Evolutionary conservation across 139 green algal species (phyloP).

Genomic region (Limnomonas spitsbergensis): DNA sequence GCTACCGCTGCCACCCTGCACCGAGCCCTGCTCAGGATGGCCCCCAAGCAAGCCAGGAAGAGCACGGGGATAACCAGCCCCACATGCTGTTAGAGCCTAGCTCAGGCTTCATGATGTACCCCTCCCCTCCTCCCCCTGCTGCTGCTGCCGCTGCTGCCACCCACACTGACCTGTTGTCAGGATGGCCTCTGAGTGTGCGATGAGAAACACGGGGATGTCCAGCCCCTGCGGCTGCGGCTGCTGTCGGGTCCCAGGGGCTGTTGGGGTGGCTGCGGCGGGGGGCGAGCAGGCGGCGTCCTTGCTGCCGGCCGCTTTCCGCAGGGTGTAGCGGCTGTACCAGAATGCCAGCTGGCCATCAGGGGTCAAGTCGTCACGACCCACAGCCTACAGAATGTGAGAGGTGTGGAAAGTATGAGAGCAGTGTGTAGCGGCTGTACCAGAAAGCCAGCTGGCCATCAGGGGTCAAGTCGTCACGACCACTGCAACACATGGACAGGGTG

Average conservation of each 20-base stretch:
- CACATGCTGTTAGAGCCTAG: too few species aligned
- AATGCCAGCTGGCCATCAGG: slow-evolving; percentile 54
- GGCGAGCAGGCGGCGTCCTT: background rate
- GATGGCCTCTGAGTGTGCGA: slow-evolving; percentile 37
- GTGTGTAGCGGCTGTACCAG: slow-evolving; percentile 52
- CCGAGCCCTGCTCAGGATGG: too few species aligned
- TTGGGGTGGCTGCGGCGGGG: background rate
- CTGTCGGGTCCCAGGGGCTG: background rate
- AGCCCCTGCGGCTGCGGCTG: background rate
- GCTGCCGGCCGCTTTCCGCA: background rate
- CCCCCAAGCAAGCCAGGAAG: too few species aligned
- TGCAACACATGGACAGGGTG: too few species aligned
- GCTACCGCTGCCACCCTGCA: too few species aligned
- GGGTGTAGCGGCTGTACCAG: slow-evolving; percentile 52
- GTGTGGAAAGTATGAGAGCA: too few species aligned
- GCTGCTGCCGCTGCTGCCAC: too few species aligned
- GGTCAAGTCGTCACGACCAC: slow-evolving; percentile 24
- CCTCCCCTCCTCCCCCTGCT: too few species aligned
- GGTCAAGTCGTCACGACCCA: slow-evolving; percentile 25
- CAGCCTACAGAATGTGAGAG: too few species aligned
- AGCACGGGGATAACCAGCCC: too few species aligned
- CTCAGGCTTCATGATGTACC: too few species aligned
- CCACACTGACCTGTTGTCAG: slow-evolving; percentile 64
- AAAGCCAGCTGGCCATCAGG: slow-evolving; percentile 54
- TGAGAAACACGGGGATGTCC: slow-evolving; percentile 76